phyloP scores from a whole-genome alignment of 164 flowering plant genomes.

The Paratinospora sagittata region DNA sequence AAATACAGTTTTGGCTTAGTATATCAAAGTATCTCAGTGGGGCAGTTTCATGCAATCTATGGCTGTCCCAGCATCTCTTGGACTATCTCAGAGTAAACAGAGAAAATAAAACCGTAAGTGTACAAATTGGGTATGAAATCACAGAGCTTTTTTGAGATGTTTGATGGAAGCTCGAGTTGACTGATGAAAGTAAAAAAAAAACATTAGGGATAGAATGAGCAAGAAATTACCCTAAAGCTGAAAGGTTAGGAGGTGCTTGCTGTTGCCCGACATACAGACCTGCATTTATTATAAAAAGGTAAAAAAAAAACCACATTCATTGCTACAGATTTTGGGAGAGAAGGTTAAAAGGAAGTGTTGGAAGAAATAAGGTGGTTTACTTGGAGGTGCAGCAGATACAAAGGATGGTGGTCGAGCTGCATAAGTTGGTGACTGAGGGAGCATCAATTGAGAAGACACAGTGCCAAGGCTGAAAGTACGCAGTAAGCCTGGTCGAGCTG shows the following conservation, averaged over 20 bases:
- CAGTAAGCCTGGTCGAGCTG: neutral
- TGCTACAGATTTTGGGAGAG: neutral
- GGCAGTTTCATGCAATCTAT: too few relatives aligned
- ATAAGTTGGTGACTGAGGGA: neutral
- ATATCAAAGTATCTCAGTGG: too few relatives aligned
- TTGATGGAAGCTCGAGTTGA: too few relatives aligned
- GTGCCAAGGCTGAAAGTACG: neutral
- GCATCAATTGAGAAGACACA: neutral
- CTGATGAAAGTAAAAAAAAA: too few relatives aligned
- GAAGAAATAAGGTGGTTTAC: neutral
- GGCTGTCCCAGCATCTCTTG: too few relatives aligned
- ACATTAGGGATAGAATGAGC: neutral
- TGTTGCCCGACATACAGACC: neutral
- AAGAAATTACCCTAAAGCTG: neutral
- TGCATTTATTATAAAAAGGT: neutral
- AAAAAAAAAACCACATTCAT: neutral
- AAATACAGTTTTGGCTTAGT: too few relatives aligned
- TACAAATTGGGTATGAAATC: too few relatives aligned
- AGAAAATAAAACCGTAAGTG: too few relatives aligned
- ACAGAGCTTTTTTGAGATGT: too few relatives aligned
- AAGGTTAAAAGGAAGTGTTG: neutral
- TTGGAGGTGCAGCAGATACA: neutral
- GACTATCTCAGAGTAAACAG: too few relatives aligned
- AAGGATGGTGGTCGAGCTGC: neutral
- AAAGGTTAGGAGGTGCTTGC: neutral